Percentiles rank a stretch among this genome's conserved stretches.
Conservation (phyloP, 164 flowering plant species). For the Cinnamomum micranthum region DNA sequence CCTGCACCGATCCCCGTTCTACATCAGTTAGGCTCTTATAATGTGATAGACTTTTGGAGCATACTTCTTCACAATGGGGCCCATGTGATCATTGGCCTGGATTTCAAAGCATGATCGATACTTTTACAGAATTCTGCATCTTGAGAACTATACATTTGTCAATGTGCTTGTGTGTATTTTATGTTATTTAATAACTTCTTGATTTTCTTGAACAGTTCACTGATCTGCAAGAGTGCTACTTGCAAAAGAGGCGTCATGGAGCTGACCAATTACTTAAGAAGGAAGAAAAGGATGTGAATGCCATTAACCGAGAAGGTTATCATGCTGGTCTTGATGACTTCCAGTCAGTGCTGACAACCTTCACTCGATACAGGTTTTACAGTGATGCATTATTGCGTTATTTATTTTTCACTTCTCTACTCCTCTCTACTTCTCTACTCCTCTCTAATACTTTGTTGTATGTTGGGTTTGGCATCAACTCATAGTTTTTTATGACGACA, state of each 20-base stretch:
- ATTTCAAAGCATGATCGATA: not conserved
- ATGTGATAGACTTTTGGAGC: too few relatives aligned
- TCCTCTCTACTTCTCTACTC: not conserved
- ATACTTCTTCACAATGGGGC: too few relatives aligned
- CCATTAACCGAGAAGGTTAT: slow-evolving; percentile 60
- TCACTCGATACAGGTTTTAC: slow-evolving; percentile 78
- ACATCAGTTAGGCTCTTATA: too few relatives aligned
- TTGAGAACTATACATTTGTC: not conserved
- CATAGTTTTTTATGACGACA: not conserved
- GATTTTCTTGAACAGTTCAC: slow-evolving; percentile 48
- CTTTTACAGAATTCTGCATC: not conserved
- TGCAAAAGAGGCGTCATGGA: slow-evolving; percentile 75
- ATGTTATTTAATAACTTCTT: not conserved
- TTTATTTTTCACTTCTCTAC: not conserved
- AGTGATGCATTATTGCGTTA: not conserved
- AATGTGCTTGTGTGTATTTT: not conserved
- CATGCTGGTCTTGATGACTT: slow-evolving; percentile 79
- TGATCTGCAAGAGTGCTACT: slow-evolving; percentile 92
- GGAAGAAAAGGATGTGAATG: slow-evolving; percentile 39
- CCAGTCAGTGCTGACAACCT: slow-evolving; percentile 80
- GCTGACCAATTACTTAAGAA: slow-evolving; percentile 36
- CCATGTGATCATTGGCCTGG: not conserved
- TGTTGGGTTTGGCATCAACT: not conserved
- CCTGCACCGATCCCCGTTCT: too few relatives aligned
- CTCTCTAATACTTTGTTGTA: not conserved